A percentile compares a stretch with the other conserved stretches of the same genome.
Conservation (phyloP, 2,329 filamentous ascomycete species). For the Sporothrix mexicana region DNA sequence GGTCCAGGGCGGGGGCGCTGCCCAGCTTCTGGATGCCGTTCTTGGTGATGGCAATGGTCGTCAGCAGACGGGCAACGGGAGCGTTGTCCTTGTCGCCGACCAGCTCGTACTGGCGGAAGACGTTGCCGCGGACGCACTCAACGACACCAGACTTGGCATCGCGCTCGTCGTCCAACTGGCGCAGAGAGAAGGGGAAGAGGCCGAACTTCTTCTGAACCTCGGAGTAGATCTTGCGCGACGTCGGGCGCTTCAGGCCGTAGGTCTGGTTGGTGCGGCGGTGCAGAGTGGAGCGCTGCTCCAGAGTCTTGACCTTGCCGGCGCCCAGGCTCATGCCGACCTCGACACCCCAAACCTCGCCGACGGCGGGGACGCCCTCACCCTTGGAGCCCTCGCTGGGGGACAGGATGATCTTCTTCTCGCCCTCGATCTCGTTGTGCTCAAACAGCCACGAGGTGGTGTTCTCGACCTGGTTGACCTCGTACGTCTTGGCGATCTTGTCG, state of each 20-base stretch:
- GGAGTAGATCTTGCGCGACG: constrained; percentile 87
- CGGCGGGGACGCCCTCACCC: constrained; percentile 85
- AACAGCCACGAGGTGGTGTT: constrained; percentile 98
- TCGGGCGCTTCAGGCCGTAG: constrained; percentile 91
- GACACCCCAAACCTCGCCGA: constrained; percentile 96
- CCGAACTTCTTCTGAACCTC: constrained; percentile 98
- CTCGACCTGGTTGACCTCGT: constrained; percentile 92
- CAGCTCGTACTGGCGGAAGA: constrained; percentile 94
- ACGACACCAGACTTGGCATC: constrained; percentile 94
- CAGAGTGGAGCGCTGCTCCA: constrained; percentile 86
- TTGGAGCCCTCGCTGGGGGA: constrained; percentile 84
- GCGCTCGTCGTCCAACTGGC: constrained; percentile 95
- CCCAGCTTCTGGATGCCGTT: constrained; percentile 90
- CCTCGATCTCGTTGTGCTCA: constrained; percentile 96
- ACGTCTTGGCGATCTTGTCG: constrained; percentile 89
- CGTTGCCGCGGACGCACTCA: constrained; percentile 91
- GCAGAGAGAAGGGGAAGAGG: constrained; percentile 95
- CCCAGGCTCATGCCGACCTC: constrained; percentile 93
- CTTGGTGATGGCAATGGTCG: constrained; percentile 94
- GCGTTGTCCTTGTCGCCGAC: constrained; percentile 90
- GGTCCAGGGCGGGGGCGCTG: constrained; percentile 74
- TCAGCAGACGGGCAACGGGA: constrained; percentile 84
- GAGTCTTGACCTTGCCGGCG: constrained; percentile 90
- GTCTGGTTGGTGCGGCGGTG: constrained; percentile 92
- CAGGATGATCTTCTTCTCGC: constrained; percentile 95